Evolutionary conservation across 163 green algal species (phyloP), one percentile per base, ranked within the genome.

Genomic region (Chloromonas sp.): DNA sequence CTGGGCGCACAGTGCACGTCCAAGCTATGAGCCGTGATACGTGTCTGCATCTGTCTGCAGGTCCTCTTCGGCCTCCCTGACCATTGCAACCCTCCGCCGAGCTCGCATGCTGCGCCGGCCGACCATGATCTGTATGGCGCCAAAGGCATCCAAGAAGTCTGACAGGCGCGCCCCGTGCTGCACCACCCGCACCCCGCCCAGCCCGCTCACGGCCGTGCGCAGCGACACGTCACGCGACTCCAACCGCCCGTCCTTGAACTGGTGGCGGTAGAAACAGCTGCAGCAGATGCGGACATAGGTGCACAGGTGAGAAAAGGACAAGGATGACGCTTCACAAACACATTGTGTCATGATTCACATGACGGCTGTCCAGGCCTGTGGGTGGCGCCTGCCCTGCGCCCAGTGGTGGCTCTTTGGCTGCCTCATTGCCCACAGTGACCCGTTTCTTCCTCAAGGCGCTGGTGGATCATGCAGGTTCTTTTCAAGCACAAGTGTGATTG

Each of bases 211-310:
- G 1, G 87, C 87, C 14, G 82, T 60, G 8, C 86, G 85, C 60
- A 92, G 86, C 1, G 85, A 58, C 60, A 58, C 71, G 5, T 59
- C 61, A 1, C 89, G 0, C 60, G 88, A 86, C 87, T 91, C 85
- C 1, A 89, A 60, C 0, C 66, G 57, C 2, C 89, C 89, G 57
- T 92, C 89, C n/a, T 60, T 71, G 82, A 88, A 90, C 14, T 83
- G 79, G 83, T 92, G 89, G 57, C 85, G 85, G 84, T 92, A 92
- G 78, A 91, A 90, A 87, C 86, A 89, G 77, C 71, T 79, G 13
- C 14, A 58, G 14, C 5, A 76, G 8, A 76, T 11, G 66, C 36
- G 36, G 36, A 36, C 36, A 11, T 76, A 11, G 66, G 66, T 76
- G 66, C 11, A 11, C 66, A 76, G 66, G 66, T 76, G 66, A 11